Conservation (phyloP, 116 monocot species). For the Cymodocea nodosa region DNA sequence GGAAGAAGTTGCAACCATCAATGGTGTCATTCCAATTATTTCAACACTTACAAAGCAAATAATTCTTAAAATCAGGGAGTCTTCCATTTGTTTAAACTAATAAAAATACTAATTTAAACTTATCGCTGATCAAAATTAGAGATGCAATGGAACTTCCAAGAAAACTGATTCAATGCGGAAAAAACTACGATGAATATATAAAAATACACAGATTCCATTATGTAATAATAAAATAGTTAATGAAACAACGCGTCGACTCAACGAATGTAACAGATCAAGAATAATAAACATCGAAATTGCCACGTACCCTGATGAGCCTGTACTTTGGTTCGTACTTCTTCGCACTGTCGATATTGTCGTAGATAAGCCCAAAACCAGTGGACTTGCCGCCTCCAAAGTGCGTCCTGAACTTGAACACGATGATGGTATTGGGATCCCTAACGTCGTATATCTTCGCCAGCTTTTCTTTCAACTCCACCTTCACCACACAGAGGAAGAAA, state of each 20-base stretch:
- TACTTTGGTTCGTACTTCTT: conserved; percentile 44
- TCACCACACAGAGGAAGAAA: neutral
- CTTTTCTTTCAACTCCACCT: conserved; percentile 35
- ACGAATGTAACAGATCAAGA: neutral
- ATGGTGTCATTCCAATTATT: too few species aligned
- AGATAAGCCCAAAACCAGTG: conserved; percentile 33
- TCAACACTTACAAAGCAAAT: too few species aligned
- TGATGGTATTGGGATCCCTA: conserved; percentile 22
- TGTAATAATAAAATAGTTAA: neutral
- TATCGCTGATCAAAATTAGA: too few species aligned
- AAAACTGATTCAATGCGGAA: too few species aligned
- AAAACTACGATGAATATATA: too few species aligned
- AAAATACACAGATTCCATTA: too few species aligned
- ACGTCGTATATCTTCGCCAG: conserved; percentile 27
- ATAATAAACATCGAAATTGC: neutral
- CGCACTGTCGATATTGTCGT: conserved; percentile 24
- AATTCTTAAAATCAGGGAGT: too few species aligned
- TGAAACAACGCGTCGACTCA: neutral
- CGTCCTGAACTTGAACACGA: conserved; percentile 37
- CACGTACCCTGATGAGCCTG: conserved; percentile 34
- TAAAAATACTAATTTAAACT: too few species aligned
- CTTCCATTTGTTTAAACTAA: too few species aligned
- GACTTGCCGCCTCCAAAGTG: conserved; percentile 45
- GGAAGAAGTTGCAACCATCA: too few species aligned
- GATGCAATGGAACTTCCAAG: too few species aligned